Conservation (phyloP, 108 stramenopile species). For the Cyclotella sp. region DNA sequence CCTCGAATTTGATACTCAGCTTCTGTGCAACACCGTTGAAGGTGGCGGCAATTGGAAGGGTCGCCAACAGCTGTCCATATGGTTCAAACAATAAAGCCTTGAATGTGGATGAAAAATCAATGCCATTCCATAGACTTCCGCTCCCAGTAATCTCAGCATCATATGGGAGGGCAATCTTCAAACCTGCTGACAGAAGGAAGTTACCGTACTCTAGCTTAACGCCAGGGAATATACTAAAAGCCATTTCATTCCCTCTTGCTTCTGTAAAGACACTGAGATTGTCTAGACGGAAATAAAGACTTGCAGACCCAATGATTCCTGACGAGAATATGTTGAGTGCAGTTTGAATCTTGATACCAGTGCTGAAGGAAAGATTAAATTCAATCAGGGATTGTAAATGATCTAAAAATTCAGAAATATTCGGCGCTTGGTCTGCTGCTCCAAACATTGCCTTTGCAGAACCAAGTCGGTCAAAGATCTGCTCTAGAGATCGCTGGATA, state of each 20-base stretch:
- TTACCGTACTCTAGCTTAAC: background rate
- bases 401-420: slow-evolving; percentile 3
- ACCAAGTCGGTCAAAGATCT: slow-evolving; percentile 7
- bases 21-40: slow-evolving; percentile 9
- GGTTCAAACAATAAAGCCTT: slow-evolving; percentile 18
- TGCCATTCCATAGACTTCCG: background rate
- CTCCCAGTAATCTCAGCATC: background rate
- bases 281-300: background rate
- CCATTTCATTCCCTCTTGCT: background rate
- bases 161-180: slow-evolving; percentile 10
- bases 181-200: slow-evolving; percentile 14
- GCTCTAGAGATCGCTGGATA: slow-evolving; percentile 12
- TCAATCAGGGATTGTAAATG: background rate
- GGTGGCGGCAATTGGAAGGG: slow-evolving; percentile 14
- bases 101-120: background rate
- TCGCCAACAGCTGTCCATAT: slow-evolving; percentile 9
- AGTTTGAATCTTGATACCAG: slow-evolving; percentile 12
- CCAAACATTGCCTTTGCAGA: slow-evolving; percentile 30
- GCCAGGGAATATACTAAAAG: slow-evolving; percentile 11
- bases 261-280: slow-evolving; percentile 13
- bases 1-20: slow-evolving; percentile 18
- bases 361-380: slow-evolving; percentile 27
- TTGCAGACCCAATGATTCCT: background rate
- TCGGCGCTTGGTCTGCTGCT: slow-evolving; percentile 3
- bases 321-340: background rate